Percentiles rank a stretch among this genome's conserved stretches.
Conservation (phyloP, 176 grass and related monocot species). For the Urochloa ruziziensis region DNA sequence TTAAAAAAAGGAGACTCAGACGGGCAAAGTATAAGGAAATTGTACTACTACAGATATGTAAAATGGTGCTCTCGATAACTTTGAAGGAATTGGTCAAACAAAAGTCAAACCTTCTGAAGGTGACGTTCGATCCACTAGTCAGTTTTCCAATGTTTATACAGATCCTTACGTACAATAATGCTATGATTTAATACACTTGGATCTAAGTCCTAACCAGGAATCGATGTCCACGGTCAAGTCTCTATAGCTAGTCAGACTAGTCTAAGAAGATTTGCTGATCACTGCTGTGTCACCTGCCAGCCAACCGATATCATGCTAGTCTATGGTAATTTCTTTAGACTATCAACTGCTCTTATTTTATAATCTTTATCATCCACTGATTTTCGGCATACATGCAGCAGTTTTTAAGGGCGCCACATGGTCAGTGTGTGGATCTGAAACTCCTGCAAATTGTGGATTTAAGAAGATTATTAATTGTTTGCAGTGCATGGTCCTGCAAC, state of each 20-base stretch:
- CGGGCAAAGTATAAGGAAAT: too few relatives aligned
- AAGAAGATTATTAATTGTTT: not conserved
- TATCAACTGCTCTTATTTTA: not conserved
- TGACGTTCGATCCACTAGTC: not conserved
- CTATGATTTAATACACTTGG: not conserved
- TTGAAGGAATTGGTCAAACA: not conserved
- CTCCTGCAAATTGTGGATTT: not conserved
- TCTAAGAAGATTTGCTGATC: not conserved
- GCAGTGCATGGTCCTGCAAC: not conserved
- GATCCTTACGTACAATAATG: not conserved
- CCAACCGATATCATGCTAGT: not conserved
- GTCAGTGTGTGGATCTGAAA: not conserved
- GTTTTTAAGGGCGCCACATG: not conserved
- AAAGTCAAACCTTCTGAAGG: not conserved
- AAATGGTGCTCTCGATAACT: not conserved
- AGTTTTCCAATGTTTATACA: not conserved
- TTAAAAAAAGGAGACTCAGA: too few relatives aligned
- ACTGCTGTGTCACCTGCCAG: not conserved
- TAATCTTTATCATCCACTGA: not conserved
- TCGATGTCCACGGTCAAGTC: constrained; percentile 2
- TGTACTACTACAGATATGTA: too few relatives aligned
- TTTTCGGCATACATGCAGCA: not conserved
- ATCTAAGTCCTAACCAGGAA: not conserved
- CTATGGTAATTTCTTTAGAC: not conserved
- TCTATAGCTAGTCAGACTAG: not conserved